phyloP scores from a whole-genome alignment of 345 rosid genomes.

The Camelina sativa region DNA sequence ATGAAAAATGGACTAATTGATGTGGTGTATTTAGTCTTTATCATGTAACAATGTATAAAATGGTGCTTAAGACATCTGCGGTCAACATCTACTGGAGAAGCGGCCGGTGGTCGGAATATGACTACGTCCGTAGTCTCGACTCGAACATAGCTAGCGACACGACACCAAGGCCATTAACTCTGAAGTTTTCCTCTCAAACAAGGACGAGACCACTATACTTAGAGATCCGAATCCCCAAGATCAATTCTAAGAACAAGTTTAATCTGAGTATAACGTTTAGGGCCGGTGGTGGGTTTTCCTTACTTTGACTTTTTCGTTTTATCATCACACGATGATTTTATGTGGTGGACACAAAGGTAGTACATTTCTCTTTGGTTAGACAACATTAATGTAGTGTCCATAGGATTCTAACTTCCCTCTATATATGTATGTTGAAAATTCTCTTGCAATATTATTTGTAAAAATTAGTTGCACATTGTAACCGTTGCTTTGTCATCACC shows the following conservation, averaged over 20 bases:
- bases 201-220: conserved; percentile 45
- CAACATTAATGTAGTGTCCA: conserved; percentile 36
- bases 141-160: conserved; percentile 39
- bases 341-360: not conserved
- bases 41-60: not conserved
- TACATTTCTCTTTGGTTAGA: conserved; percentile 29
- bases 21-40: not conserved
- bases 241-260: conserved; percentile 30
- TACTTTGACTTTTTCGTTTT: not conserved
- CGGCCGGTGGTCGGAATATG: conserved; percentile 80
- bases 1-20: not conserved
- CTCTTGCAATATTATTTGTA: not conserved
- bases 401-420: conserved; percentile 27
- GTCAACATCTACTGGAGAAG: conserved; percentile 69
- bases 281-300: not conserved
- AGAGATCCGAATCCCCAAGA: conserved; percentile 70
- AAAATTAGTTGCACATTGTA: not conserved
- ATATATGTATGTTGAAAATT: not conserved
- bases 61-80: conserved; percentile 46
- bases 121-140: conserved; percentile 77
- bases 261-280: not conserved
- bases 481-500: conserved; percentile 25
- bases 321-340: too few species aligned
- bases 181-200: conserved; percentile 53
- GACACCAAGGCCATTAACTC: conserved; percentile 69